phyloP scores from a whole-genome alignment of 352 stramenopile species.

The Pythium folliculosum region DNA sequence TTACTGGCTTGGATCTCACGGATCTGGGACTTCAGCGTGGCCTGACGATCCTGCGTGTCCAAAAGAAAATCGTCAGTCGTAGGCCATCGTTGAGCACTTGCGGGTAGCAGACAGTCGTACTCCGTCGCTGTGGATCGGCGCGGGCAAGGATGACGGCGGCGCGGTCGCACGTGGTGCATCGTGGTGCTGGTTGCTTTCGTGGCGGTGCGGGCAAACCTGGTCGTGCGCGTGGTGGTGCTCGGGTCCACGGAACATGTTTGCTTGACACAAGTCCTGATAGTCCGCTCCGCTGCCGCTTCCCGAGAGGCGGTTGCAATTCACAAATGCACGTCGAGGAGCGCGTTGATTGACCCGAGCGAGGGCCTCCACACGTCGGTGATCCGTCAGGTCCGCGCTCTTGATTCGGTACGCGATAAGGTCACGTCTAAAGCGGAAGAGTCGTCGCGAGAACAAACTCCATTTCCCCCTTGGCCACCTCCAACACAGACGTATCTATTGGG shows the following conservation, averaged over 20 bases:
- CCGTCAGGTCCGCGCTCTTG: not conserved
- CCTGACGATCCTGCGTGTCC: slow-evolving; percentile 44
- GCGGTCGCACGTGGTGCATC: slow-evolving; percentile 28
- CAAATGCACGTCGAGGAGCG: slow-evolving; percentile 10
- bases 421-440: not conserved
- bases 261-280: not conserved
- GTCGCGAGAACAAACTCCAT: not conserved
- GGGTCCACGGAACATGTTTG: slow-evolving; percentile 29
- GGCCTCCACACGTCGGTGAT: not conserved
- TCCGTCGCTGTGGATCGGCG: slow-evolving; percentile 55
- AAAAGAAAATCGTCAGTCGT: not conserved
- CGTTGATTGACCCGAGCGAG: not conserved
- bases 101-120: slow-evolving; percentile 21
- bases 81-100: not conserved
- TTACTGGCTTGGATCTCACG: slow-evolving; percentile 77
- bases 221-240: slow-evolving; percentile 35
- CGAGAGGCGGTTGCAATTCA: slow-evolving; percentile 14
- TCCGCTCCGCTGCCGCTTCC: not conserved
- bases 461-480: not conserved
- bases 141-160: slow-evolving; percentile 43
- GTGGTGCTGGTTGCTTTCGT: slow-evolving; percentile 40
- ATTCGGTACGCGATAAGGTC: slow-evolving; percentile 16
- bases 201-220: slow-evolving; percentile 31
- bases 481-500: not conserved
- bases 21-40: slow-evolving; percentile 71